phyloP scores from a whole-genome alignment of 805 yeast genomes.

The Hanseniaspora guilliermondii region DNA sequence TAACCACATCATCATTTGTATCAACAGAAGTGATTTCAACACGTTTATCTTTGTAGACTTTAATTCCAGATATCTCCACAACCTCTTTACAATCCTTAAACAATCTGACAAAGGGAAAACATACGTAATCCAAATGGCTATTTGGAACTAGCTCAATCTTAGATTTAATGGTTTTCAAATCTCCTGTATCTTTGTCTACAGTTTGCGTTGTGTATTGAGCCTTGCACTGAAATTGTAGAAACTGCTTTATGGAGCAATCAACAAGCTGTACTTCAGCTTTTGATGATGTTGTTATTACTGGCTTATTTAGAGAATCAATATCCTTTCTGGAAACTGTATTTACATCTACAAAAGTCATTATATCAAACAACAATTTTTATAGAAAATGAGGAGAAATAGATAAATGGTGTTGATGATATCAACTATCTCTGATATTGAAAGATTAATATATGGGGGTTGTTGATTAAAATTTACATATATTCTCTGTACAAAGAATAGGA shows the following conservation, averaged over 20 bases:
- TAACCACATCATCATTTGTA: slow-evolving; percentile 1
- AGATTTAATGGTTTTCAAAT: neutral
- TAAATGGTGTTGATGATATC: no score
- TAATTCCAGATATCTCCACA: neutral
- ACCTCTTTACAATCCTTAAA: slow-evolving; percentile 8
- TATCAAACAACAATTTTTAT: neutral
- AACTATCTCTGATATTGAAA: no score
- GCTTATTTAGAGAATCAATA: neutral
- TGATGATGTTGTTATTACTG: neutral
- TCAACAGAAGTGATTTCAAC: slow-evolving; percentile 7
- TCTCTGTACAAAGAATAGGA: no score
- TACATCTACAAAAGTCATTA: slow-evolving; percentile 1
- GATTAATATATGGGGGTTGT: no score
- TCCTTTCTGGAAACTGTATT: slow-evolving; percentile 6
- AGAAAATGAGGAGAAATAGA: no score
- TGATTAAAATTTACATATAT: no score
- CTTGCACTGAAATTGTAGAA: slow-evolving; percentile 9
- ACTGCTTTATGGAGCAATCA: slow-evolving; percentile 8
- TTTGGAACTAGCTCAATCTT: neutral
- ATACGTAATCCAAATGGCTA: slow-evolving; percentile 2
- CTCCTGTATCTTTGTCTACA: neutral
- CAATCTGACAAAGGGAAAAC: slow-evolving; percentile 11
- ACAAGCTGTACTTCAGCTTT: neutral
- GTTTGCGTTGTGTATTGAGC: neutral
- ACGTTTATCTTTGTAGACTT: neutral